Percentiles rank a stretch among this genome's conserved stretches.
Conservation (phyloP, 371 early-diverging fungal species). For the Rhizopus sp. region DNA sequence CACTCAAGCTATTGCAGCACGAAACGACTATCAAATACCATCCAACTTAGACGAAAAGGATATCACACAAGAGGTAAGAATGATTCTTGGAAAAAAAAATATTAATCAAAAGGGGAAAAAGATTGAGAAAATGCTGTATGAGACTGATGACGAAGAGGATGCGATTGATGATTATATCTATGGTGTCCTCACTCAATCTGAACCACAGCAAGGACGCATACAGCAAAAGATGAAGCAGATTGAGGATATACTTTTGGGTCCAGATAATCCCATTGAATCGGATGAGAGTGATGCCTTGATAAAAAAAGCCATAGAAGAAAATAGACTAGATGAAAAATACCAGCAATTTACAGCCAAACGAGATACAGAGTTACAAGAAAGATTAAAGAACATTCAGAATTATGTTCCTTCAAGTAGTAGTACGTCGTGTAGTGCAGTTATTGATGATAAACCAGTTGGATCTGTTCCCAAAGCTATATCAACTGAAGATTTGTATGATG, state of each 20-base stretch:
- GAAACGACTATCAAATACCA: slow-evolving; percentile 23
- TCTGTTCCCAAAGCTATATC: slow-evolving; percentile 49
- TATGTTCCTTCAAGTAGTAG: neutral
- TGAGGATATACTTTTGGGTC: slow-evolving; percentile 25
- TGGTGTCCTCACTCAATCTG: slow-evolving; percentile 1
- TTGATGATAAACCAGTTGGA: slow-evolving; percentile 29
- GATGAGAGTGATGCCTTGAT: slow-evolving; percentile 43
- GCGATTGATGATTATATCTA: slow-evolving; percentile 23
- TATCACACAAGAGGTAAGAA: slow-evolving; percentile 15
- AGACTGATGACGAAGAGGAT: slow-evolving; percentile 23
- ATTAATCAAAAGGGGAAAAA: neutral
- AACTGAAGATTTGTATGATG: slow-evolving; percentile 43
- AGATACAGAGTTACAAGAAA: slow-evolving; percentile 38
- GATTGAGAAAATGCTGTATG: slow-evolving; percentile 23
- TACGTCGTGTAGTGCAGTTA: neutral
- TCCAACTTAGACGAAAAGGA: slow-evolving; percentile 16
- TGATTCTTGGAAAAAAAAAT: neutral
- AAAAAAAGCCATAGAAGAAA: slow-evolving; percentile 38
- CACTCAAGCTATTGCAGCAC: slow-evolving; percentile 18
- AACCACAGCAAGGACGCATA: neutral
- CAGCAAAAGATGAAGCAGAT: slow-evolving; percentile 16
- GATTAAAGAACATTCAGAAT: slow-evolving; percentile 29
- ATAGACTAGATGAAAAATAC: slow-evolving; percentile 48
- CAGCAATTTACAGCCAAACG: slow-evolving; percentile 28
- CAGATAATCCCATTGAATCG: slow-evolving; percentile 10